Percentiles rank a stretch among this genome's conserved stretches.
phyloP scores from a whole-genome alignment of 1,284 basidiomycete genomes.

The Cutaneotrichosporon daszewskae region DNA sequence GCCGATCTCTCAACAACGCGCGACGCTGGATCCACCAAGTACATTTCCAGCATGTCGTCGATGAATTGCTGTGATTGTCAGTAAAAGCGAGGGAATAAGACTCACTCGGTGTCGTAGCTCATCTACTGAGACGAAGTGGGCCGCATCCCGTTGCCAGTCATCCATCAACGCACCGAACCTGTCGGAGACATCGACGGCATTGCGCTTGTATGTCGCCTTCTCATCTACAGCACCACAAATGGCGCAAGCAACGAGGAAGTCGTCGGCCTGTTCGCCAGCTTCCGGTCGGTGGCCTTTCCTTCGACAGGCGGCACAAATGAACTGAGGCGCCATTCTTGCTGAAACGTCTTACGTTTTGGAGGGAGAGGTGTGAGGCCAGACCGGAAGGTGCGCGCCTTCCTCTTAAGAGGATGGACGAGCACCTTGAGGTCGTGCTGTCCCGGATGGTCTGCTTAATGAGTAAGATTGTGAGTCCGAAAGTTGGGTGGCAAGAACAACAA shows the following conservation, averaged over 20 bases:
- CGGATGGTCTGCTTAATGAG: not conserved
- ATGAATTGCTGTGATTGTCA: constrained; percentile 10
- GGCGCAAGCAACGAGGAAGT: constrained; percentile 18
- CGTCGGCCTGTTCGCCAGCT: too few relatives aligned
- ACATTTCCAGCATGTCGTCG: constrained; percentile 8
- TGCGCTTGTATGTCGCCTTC: constrained; percentile 11
- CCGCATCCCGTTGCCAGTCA: constrained; percentile 11
- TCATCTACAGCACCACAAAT: constrained; percentile 26
- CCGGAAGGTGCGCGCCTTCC: constrained; percentile 10
- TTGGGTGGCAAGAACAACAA: constrained; percentile 7
- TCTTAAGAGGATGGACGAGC: constrained; percentile 6
- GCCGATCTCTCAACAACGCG: constrained; percentile 5
- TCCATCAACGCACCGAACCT: constrained; percentile 17
- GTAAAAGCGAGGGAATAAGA: too few relatives aligned
- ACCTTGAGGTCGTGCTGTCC: not conserved
- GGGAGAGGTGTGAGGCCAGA: too few relatives aligned
- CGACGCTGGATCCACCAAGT: constrained; percentile 9
- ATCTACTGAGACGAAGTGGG: constrained; percentile 2
- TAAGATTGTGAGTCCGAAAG: not conserved
- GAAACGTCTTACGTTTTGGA: too few relatives aligned
- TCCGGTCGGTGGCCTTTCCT: too few relatives aligned
- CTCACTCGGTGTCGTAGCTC: constrained; percentile 8
- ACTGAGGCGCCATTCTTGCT: too few relatives aligned
- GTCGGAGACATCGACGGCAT: constrained; percentile 12
- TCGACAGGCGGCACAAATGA: too few relatives aligned